Base-by-base conservation (phyloP, 2,329 filamentous ascomycete species). In the Fusarium zealandicum region DNA sequence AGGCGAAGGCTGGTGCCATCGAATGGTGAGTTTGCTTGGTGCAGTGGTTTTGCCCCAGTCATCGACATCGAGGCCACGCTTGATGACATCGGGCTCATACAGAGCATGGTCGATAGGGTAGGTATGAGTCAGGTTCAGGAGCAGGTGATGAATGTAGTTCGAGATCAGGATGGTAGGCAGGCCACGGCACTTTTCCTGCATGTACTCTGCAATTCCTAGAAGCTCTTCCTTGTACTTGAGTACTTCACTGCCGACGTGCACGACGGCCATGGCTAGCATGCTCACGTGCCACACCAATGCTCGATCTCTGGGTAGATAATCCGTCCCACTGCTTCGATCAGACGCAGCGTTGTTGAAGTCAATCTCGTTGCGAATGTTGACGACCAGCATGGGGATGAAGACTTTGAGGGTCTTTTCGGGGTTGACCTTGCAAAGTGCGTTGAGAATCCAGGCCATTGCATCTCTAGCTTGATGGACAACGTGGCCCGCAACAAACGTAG, bases 361-460 rank as follows among this genome's bases (percentile, higher is more conserved):
- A 63, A 99, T 99, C 73, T 99, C 95, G 56, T 92, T 96, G 58
- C 93, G 90, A 62, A 99, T 99, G 51, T 91, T 93, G 70, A 90
- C 84, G 43, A 96, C 89, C 46, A 98, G 81, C 78, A 96, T 92
- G 1, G 95, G 95, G 27, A 99, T 82, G 49, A 99, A 90, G 12
- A 92, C 86, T 70, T 93, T 95, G 43, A 99, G 80, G 1, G 95
- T 92, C 77, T 97, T 97, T 71, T 93, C 88, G 0, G 96, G 93
- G 65, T 96, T 91, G 64, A 96, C 92, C 75, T 98, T 98, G 81
- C 95, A 96, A 18, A 99, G 81, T 1, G 92, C 90, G 73, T 97
- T 98, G 75, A 93, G 90, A 47, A 98, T 98, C 82, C 96, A 99
- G 1, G 96, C 95, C 90, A 99, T 97, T 7, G 95, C 93, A 79